phyloP scores from a whole-genome alignment of 2,329 filamentous ascomycete genomes.

The Podosphaera fusca region DNA sequence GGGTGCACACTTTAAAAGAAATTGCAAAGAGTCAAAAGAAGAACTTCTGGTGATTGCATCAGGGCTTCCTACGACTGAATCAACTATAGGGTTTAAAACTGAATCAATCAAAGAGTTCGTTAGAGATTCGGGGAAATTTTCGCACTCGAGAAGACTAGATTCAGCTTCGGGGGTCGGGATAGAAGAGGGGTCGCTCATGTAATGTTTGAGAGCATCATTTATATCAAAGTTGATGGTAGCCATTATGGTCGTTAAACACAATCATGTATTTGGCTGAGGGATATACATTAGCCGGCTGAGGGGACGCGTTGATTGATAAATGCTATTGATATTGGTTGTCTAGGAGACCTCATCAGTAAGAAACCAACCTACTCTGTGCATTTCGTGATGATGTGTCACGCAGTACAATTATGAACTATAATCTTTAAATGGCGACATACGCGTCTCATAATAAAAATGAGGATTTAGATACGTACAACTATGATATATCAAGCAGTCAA shows the following conservation, averaged over 20 bases:
- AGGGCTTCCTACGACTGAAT: constrained; percentile 75
- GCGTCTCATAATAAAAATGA: constrained; percentile 14
- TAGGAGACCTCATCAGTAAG: neutral
- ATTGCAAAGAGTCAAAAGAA: constrained; percentile 81
- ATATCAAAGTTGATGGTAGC: constrained; percentile 77
- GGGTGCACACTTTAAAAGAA: constrained; percentile 79
- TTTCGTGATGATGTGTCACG: neutral
- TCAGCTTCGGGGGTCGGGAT: constrained; percentile 76
- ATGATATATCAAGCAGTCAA: constrained; percentile 17
- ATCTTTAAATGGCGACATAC: constrained; percentile 10
- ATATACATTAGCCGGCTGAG: too few species aligned
- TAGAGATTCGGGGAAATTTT: constrained; percentile 62
- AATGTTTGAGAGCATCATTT: constrained; percentile 87
- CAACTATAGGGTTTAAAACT: constrained; percentile 76
- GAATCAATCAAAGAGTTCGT: constrained; percentile 60
- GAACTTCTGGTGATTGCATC: constrained; percentile 61
- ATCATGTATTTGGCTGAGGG: neutral
- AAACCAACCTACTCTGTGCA: neutral
- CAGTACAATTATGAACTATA: neutral
- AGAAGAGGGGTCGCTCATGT: constrained; percentile 73
- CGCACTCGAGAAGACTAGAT: constrained; percentile 64
- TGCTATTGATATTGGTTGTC: neutral
- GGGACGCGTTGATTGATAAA: neutral
- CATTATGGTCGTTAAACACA: constrained; percentile 22
- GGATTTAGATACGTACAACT: constrained; percentile 19